Evolutionary conservation across 2,329 filamentous ascomycete species (phyloP), one percentile per base, ranked within the genome.

Genomic region (Rasamsonia emersonii): DNA sequence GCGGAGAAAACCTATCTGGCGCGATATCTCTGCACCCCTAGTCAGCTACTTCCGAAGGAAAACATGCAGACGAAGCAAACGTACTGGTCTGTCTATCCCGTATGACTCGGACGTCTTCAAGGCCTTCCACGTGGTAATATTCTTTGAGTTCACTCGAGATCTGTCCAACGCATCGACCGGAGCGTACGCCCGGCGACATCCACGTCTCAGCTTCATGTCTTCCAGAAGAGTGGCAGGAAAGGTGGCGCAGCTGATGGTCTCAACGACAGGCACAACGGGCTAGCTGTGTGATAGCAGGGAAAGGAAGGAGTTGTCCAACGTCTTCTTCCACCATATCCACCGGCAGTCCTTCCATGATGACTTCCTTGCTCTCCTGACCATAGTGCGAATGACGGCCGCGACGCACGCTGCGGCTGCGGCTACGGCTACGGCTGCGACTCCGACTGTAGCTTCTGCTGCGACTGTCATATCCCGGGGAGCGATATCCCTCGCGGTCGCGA

Each of bases 31-130:
- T 75, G 37, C 30, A 35, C 23, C 35, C 11, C 16, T 10, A 26
- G 28, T 40, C 32, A 45, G 28, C 41, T 33, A 30, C n/a, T n/a
- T 39, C 9, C 3, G 9, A 8, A 13, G 10, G 5, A 7, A 20
- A 14, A 5, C 15, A 6, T 26, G 18, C 11, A n/a, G 14, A 14
- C 13, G 6, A 16, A 2, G 15, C 17, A 16, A 11, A 48, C 56
- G 41, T 56, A 75, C 72, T 73, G 13, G 71, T 75, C 38, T 71
- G 67, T 35, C 70, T 65, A 43, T 76, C 71, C 37, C 70, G 68
- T 43, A 76, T 76, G 31, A 76, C 59, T 11, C 70, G 63, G 28
- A 75, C 59, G 43, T 74, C 70, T 45, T 75, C 70, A 38, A 76
- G 53, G n/a, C 61, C 62, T 35, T 67, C 59, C 40, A 71, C 56